These are phyloP conservation scores for Avicennia marina DNA, from an alignment of 257 asterid species.

Conservation along the genomic window DNA sequence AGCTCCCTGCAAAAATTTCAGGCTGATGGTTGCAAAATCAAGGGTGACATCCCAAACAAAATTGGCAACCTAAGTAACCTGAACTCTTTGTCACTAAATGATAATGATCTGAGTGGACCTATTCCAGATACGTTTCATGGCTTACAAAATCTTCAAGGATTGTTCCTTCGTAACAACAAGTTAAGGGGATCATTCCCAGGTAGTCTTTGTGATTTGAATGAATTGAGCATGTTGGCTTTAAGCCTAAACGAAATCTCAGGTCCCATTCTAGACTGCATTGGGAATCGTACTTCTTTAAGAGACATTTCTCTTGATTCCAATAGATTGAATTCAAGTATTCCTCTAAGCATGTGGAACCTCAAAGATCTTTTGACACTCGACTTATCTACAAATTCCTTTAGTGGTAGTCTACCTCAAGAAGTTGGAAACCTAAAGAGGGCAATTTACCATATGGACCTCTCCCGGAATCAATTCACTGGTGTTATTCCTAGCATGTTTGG, in stretches of 20 bases:
- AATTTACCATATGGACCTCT: slow-evolving; percentile 6
- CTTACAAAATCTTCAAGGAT: slow-evolving; percentile 16
- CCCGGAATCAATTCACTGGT: slow-evolving; percentile 15
- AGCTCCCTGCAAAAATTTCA: neutral
- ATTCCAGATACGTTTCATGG: slow-evolving; percentile 7
- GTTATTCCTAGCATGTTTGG: slow-evolving; percentile 7
- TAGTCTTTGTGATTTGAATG: slow-evolving; percentile 11
- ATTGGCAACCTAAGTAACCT: slow-evolving; percentile 13
- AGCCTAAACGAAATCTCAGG: slow-evolving; percentile 15
- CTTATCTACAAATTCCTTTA: slow-evolving; percentile 20
- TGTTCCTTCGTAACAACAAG: slow-evolving; percentile 14
- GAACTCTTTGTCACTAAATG: neutral
- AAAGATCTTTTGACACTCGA: slow-evolving; percentile 10
- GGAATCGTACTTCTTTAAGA: slow-evolving; percentile 12
- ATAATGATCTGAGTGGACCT: slow-evolving; percentile 17
- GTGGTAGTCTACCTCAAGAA: slow-evolving; percentile 12
- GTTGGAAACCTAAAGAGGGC: slow-evolving; percentile 13
- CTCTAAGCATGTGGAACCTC: slow-evolving; percentile 16
- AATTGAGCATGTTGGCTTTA: slow-evolving; percentile 1
- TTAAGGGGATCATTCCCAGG: slow-evolving; percentile 17
- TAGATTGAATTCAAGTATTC: slow-evolving; percentile 5
- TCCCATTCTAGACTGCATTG: slow-evolving; percentile 21
- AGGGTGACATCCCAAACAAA: slow-evolving; percentile 13
- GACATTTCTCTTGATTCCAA: slow-evolving; percentile 3
- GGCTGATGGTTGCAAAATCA: slow-evolving; percentile 4